Percentiles rank a stretch among this genome's conserved stretches.
These are phyloP conservation scores for Antitrichia curtipendula DNA, from an alignment of 225 moss, liverwort and hornwort genomes.

Conservation along the genomic window DNA sequence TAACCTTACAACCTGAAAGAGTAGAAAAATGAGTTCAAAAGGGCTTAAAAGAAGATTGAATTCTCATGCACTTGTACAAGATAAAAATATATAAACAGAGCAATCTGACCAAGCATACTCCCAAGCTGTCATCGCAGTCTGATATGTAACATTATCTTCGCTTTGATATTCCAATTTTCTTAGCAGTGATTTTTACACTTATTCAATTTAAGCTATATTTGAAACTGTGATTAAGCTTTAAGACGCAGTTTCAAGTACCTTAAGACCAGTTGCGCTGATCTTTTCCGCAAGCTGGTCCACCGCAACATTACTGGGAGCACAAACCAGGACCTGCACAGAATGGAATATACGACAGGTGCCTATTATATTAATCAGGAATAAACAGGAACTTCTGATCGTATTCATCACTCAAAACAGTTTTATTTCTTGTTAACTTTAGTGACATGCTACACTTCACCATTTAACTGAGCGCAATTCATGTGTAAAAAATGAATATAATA, in stretches of 20 bases:
- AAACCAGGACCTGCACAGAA: conserved; percentile 64
- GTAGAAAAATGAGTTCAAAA: not conserved
- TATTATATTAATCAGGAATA: not conserved
- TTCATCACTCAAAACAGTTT: not conserved
- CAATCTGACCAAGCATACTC: not conserved
- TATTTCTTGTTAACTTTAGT: not conserved
- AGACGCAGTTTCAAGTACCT: conserved; percentile 28
- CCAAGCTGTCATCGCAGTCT: not conserved
- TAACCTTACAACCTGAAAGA: conserved; percentile 70
- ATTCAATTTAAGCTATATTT: not conserved
- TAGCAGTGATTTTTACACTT: not conserved
- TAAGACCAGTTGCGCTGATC: conserved; percentile 96
- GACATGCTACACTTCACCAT: not conserved
- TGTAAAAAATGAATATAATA: not conserved
- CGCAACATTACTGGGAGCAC: conserved; percentile 98
- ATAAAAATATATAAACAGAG: not conserved
- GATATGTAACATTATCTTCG: not conserved
- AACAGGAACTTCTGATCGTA: not conserved
- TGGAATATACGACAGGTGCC: not conserved
- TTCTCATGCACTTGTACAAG: not conserved
- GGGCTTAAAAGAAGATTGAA: not conserved
- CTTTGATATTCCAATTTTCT: not conserved
- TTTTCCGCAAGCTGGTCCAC: conserved; percentile 98
- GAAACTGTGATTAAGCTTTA: not conserved
- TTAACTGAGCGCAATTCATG: not conserved